Conservation (phyloP, 306 rosid species). For the Senna tora region DNA sequence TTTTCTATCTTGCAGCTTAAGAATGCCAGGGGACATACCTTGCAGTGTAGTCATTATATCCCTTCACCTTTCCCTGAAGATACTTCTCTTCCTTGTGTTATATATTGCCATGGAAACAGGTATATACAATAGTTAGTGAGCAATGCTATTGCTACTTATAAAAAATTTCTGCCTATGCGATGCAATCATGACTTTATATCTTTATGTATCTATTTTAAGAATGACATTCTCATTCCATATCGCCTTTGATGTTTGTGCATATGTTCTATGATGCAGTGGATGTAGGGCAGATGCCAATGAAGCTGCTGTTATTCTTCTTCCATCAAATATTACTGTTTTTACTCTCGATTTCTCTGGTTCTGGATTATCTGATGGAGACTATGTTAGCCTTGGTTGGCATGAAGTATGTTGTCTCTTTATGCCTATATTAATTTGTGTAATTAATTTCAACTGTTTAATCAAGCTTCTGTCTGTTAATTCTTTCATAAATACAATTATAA, state of each 20-base stretch:
- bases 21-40: constrained; percentile 76
- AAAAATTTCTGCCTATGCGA: constrained; percentile 24
- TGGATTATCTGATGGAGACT: constrained; percentile 93
- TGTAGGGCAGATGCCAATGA: constrained; percentile 99
- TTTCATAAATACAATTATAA: constrained; percentile 26
- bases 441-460: constrained; percentile 32
- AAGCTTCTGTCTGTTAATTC: constrained; percentile 30
- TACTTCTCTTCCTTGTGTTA: constrained; percentile 85
- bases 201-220: constrained; percentile 22
- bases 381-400: constrained; percentile 99
- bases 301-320: constrained; percentile 91
- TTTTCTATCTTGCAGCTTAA: constrained; percentile 70
- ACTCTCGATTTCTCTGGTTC: constrained; percentile 98
- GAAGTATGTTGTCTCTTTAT: constrained; percentile 63
- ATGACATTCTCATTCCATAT: constrained; percentile 19
- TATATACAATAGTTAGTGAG: constrained; percentile 34
- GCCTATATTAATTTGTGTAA: constrained; percentile 28
- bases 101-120: constrained; percentile 99
- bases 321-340: constrained; percentile 92
- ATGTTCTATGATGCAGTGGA: constrained; percentile 76
- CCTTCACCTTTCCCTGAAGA: constrained; percentile 82
- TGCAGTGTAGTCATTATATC: constrained; percentile 90
- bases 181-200: constrained; percentile 9
- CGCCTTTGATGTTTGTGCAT: constrained; percentile 20
- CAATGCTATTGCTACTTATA: neutral